These are phyloP conservation scores for Talaromyces sp. DNA, from an alignment of 2,329 filamentous ascomycete species.

Conservation along the genomic window DNA sequence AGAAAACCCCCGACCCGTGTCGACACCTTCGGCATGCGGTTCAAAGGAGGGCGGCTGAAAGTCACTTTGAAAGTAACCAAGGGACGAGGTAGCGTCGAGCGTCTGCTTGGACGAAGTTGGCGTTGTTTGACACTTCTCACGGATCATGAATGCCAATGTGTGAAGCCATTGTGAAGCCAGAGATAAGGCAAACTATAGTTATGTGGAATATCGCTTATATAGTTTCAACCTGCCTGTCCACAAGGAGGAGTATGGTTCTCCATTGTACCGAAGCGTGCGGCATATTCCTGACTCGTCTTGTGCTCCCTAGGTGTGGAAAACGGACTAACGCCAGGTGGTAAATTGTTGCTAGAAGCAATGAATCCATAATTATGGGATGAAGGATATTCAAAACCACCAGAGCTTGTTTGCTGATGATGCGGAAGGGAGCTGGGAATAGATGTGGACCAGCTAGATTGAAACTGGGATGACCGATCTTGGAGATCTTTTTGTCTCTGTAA, in stretches of 20 bases:
- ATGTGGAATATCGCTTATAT: not conserved
- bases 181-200: not conserved
- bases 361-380: slow-evolving; percentile 35
- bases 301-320: slow-evolving; percentile 19
- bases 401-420: slow-evolving; percentile 9
- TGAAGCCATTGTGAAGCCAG: not conserved
- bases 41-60: not conserved
- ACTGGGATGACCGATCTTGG: slow-evolving; percentile 1
- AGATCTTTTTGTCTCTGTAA: slow-evolving; percentile 16
- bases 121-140: not conserved
- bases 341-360: slow-evolving; percentile 21
- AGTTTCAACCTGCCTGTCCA: slow-evolving; percentile 42
- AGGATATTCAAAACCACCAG: slow-evolving; percentile 22
- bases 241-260: slow-evolving; percentile 44
- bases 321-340: slow-evolving; percentile 3
- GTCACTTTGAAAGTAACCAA: not conserved
- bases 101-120: not conserved
- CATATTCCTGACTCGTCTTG: slow-evolving; percentile 21
- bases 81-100: not conserved
- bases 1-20: not conserved
- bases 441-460: not conserved
- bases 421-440: not conserved
- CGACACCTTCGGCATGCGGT: not conserved
- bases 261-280: slow-evolving; percentile 34
- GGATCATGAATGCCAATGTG: not conserved